phyloP scores from a whole-genome alignment of 1,284 basidiomycete species.

The Phlebopus sp. region DNA sequence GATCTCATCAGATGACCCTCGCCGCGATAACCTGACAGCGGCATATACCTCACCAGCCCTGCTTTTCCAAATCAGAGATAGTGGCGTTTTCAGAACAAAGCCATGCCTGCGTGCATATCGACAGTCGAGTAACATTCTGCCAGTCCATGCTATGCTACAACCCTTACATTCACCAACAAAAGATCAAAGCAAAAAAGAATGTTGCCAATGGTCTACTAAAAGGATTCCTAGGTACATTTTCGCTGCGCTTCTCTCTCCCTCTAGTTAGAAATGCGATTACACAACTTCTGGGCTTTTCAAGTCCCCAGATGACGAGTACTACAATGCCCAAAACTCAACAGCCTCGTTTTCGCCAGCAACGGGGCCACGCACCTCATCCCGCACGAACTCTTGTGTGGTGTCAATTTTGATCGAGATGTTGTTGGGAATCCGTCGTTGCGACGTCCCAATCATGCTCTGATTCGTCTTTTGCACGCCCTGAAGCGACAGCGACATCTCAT shows the following conservation, averaged over 20 bases:
- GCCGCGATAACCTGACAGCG: too few relatives aligned
- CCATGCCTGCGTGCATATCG: too few relatives aligned
- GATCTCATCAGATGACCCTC: too few relatives aligned
- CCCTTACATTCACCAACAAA: slow-evolving; percentile 4
- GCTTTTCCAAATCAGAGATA: background rate
- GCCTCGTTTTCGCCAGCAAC: too few relatives aligned
- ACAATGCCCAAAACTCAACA: background rate
- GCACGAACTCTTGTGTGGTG: slow-evolving; percentile 30
- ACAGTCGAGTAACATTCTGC: too few relatives aligned
- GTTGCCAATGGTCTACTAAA: slow-evolving; percentile 4
- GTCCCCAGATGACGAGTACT: slow-evolving; percentile 8
- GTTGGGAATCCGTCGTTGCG: slow-evolving; percentile 25
- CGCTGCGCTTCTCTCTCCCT: background rate
- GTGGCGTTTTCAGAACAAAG: background rate
- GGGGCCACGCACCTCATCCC: slow-evolving; percentile 26
- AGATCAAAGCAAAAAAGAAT: slow-evolving; percentile 5
- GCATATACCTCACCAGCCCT: background rate
- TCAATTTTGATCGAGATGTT: slow-evolving; percentile 35
- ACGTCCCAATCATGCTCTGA: slow-evolving; percentile 15
- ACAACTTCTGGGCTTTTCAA: slow-evolving; percentile 9
- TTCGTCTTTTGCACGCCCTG: slow-evolving; percentile 31
- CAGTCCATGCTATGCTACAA: slow-evolving; percentile 11
- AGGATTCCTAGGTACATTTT: slow-evolving; percentile 6
- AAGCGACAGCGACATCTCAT: slow-evolving; percentile 22
- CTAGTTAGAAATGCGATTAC: background rate